phyloP scores from a whole-genome alignment of 2,329 filamentous ascomycete species.

The Hypomyces perniciosus region DNA sequence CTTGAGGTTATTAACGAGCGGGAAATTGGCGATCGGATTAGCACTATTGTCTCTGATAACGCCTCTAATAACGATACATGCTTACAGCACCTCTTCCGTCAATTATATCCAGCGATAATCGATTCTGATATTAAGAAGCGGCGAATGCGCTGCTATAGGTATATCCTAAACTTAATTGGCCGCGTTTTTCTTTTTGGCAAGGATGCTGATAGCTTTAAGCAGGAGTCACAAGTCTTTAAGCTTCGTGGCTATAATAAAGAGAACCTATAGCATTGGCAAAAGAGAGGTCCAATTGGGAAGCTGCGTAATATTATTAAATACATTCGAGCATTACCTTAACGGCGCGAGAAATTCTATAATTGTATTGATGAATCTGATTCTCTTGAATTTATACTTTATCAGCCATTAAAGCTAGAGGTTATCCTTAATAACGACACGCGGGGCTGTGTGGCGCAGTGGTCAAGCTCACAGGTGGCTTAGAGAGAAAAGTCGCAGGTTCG shows the following conservation, averaged over 20 bases:
- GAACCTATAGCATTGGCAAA: background rate
- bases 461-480: too few relatives aligned
- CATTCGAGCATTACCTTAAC: constrained; percentile 1
- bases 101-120: too few relatives aligned
- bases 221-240: background rate
- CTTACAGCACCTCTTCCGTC: too few relatives aligned
- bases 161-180: background rate
- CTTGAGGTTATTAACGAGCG: background rate
- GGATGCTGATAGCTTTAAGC: background rate
- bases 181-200: background rate
- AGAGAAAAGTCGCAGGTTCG: too few relatives aligned
- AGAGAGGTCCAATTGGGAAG: background rate
- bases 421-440: background rate
- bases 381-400: background rate
- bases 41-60: background rate
- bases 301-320: constrained; percentile 6
- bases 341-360: background rate
- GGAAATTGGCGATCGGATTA: background rate
- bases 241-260: background rate
- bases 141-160: constrained; percentile 1
- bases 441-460: too few relatives aligned
- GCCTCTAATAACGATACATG: too few relatives aligned
- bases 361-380: background rate
- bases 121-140: too few relatives aligned
- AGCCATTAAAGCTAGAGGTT: background rate